Percentiles rank a stretch among this genome's conserved stretches.
Evolutionary conservation across 2,329 filamentous ascomycete species (phyloP).

Genomic region (Xylaria arbuscula): DNA sequence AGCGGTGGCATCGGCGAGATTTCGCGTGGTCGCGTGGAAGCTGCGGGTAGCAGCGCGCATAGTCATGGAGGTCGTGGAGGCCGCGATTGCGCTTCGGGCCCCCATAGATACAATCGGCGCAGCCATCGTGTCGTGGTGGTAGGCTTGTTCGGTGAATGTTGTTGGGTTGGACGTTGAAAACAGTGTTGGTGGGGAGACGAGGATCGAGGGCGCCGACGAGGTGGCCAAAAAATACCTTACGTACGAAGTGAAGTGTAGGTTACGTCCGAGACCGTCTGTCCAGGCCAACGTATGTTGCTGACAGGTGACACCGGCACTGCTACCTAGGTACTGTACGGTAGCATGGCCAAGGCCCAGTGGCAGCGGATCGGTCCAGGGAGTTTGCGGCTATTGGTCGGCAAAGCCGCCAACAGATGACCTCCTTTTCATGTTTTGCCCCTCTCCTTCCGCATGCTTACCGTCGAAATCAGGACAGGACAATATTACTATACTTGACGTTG

Average conservation of each 20-base stretch:
- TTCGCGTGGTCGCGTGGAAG: conserved; percentile 63
- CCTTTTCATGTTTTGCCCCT: conserved; percentile 11
- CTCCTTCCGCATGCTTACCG: neutral
- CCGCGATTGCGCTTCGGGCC: conserved; percentile 53
- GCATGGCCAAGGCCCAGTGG: conserved; percentile 3
- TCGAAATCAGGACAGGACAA: neutral
- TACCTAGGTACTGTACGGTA: neutral
- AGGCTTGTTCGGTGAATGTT: conserved; percentile 3
- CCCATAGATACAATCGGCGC: conserved; percentile 58
- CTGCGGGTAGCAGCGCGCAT: conserved; percentile 50
- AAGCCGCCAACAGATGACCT: conserved; percentile 26
- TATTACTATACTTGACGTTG: conserved; percentile 31
- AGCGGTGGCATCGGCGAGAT: conserved; percentile 57
- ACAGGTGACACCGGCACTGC: conserved; percentile 28
- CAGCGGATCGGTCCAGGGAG: neutral
- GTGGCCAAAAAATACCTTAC: conserved; percentile 23
- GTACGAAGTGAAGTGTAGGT: too few relatives aligned
- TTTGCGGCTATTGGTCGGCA: conserved; percentile 33
- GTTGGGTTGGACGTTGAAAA: neutral
- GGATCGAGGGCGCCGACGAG: conserved; percentile 25
- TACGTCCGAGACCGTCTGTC: conserved; percentile 7
- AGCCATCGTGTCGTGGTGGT: conserved; percentile 54
- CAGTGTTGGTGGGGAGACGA: neutral
- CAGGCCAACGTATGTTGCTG: conserved; percentile 29
- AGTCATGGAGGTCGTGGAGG: conserved; percentile 38